phyloP scores from a whole-genome alignment of 192 early-diverging fungal species.

The Funneliformis mosseae region DNA sequence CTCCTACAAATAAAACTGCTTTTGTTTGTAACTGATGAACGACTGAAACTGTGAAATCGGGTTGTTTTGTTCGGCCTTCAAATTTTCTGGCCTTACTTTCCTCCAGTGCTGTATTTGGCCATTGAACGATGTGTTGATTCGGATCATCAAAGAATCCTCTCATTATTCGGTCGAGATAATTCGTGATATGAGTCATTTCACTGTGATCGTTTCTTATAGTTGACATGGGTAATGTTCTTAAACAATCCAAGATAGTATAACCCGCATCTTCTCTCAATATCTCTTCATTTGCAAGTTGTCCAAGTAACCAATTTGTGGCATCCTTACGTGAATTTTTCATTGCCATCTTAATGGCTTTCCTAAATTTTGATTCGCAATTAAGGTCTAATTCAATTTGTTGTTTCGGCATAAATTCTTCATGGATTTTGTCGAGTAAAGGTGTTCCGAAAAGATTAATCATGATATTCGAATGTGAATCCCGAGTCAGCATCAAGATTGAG shows the following conservation, averaged over 20 bases:
- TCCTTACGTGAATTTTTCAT: not conserved
- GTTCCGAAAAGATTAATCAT: not conserved
- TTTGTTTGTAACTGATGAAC: slow-evolving; percentile 4
- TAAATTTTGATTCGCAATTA: not conserved
- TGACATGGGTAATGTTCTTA: not conserved
- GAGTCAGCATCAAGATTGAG: not conserved
- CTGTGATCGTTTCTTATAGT: not conserved
- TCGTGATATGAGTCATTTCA: not conserved
- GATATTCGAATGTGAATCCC: not conserved
- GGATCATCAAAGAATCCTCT: not conserved
- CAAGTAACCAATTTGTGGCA: not conserved
- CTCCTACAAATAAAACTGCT: slow-evolving; percentile 6
- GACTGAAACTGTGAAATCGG: slow-evolving; percentile 15
- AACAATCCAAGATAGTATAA: not conserved
- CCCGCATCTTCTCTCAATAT: not conserved
- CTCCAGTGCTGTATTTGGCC: not conserved
- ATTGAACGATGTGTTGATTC: not conserved
- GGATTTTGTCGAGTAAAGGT: not conserved
- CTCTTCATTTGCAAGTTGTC: not conserved
- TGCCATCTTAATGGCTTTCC: slow-evolving; percentile 13
- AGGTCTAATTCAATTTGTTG: not conserved
- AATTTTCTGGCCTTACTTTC: slow-evolving; percentile 8
- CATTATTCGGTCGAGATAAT: slow-evolving; percentile 10
- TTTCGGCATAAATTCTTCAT: slow-evolving; percentile 1
- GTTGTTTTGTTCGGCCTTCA: slow-evolving; percentile 12